Conservation (phyloP, 139 green algal species). For the Tetradesmus lagerheimii region DNA sequence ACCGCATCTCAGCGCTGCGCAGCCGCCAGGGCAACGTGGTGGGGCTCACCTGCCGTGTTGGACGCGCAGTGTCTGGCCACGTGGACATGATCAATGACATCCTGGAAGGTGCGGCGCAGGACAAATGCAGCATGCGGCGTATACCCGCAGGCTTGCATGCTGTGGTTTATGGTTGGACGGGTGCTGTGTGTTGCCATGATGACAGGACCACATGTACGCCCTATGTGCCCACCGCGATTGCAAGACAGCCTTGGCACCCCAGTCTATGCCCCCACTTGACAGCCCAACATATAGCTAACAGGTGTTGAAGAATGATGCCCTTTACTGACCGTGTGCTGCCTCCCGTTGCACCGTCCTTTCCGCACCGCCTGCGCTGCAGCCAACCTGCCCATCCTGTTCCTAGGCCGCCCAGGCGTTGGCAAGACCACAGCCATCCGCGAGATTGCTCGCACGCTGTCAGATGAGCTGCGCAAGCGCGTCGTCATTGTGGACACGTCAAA, state of each 20-base stretch:
- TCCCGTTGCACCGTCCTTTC: no score
- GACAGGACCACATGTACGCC: no score
- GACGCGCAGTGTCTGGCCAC: slow-evolving; percentile 93
- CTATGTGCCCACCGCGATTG: no score
- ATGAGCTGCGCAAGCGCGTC: slow-evolving; percentile 83
- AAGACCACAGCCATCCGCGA: slow-evolving; percentile 97
- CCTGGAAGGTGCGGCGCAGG: slow-evolving; percentile 66
- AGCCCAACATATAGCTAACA: no score
- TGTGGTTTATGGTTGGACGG: neutral
- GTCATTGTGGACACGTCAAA: slow-evolving; percentile 95
- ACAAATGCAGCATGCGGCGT: neutral
- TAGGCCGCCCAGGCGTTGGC: slow-evolving; percentile 91
- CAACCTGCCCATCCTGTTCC: slow-evolving; percentile 85
- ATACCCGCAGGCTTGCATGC: neutral
- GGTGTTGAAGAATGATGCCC: no score
- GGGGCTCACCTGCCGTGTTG: slow-evolving; percentile 96
- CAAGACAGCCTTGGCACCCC: no score
- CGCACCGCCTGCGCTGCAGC: slow-evolving; percentile 46
- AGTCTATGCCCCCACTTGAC: no score
- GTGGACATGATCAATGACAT: slow-evolving; percentile 96
- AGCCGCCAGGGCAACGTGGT: slow-evolving; percentile 87
- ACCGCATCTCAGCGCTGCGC: slow-evolving; percentile 93
- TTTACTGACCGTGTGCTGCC: no score
- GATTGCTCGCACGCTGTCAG: slow-evolving; percentile 90
- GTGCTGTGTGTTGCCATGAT: neutral